Base-by-base conservation (phyloP, 192 early-diverging fungal species). In the Coemansia sp. region DNA sequence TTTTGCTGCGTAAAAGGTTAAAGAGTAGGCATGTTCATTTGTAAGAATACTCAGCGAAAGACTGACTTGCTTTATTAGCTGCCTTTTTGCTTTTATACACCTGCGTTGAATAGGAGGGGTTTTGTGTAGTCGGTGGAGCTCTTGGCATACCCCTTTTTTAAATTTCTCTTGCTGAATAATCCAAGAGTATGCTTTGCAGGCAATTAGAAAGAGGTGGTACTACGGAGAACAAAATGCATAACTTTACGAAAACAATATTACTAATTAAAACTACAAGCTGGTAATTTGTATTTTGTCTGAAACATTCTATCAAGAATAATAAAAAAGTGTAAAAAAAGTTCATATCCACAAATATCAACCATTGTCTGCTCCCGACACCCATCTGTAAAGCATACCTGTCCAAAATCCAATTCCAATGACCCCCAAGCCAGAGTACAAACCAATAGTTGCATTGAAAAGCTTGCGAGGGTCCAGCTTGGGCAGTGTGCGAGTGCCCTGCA, bases 381-480 rank as follows among this genome's bases (percentile, higher is more conserved):
- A 53, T 27, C 16, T 23, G 11, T 53, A 27, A 3, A 53, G 7
- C 11, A 23, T 53, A 0, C 21, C 51, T 53, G 21, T 22, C 51
- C 51, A 53, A 57, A 57, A 57, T 1, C 56, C 27, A 38, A 57
- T 7, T 17, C 57, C 57, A 25, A 39, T 9, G 14, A 38, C 35
- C 3, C 19, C 57, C 1, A 43, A 41, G 22, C 14, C 37, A 39
- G 37, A 59, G 41, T 59, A 59, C 22, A 59, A 59, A 2, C 57
- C 57, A 8, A 59, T 59, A 59, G 17, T 22, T n/a, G 37, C 39
- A 41, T 59, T 59, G n/a, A 59, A 59, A 9, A 59, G 16, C 41
- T n/a, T 23, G 6, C 57, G n/a, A 2, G 57, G 57, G 2, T 59
- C 57, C 22, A 59, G 27, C 22, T 59, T 59, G 7, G 57, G 57